Base-by-base conservation (phyloP, 169 alveolate genomes). In the Cryptosporidium baileyi region DNA sequence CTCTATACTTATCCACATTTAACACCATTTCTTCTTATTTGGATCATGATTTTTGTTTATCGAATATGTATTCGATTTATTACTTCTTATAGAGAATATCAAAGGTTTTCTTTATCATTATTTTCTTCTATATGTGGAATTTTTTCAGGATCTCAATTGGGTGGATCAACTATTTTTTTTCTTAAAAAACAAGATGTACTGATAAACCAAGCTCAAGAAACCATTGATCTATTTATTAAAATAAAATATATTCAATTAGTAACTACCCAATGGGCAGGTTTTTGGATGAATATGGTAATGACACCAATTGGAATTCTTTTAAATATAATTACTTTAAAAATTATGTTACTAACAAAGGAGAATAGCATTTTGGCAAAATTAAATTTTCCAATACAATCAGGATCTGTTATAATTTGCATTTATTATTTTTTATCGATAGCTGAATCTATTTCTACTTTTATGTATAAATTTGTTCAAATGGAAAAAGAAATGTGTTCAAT, bases 401-500 rank as follows among this genome's bases (percentile, higher is more conserved):
- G 63, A 6, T 9, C 41, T 5, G 85, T 60, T 3, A 17, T 52
- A 6, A 36, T 74, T 26, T 74, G 85, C 9, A 74, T 89, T 4
- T 81, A 82, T 17, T 89, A 81, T 36, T 81, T 88, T 15, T 82
- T 82, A 3, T 67, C 92, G 3, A 59, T 89, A 41, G 90, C 92
- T 5, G 88, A 82, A 7, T 51, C 82, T 19, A 80, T 89, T 36
- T 67, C 90, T 1, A 41, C 89, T 2, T 44, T 89, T n/a, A 67
- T 89, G 30, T 54, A 36, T 19, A 80, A 89, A 32, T 65, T 57
- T n/a, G 82, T 88, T 7, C 80, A 80, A 47, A 44, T 82, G 57
- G 92, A 89, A 34, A 89, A 79, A 17, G 90, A 89, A 11, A 89
- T 89, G 92, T 89, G 92, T 40, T 89, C 92, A 5, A 89, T 89